These are phyloP conservation scores for Wickerhamiella alocasiicola DNA, from an alignment of 805 yeast genomes.

Conservation along the genomic window DNA sequence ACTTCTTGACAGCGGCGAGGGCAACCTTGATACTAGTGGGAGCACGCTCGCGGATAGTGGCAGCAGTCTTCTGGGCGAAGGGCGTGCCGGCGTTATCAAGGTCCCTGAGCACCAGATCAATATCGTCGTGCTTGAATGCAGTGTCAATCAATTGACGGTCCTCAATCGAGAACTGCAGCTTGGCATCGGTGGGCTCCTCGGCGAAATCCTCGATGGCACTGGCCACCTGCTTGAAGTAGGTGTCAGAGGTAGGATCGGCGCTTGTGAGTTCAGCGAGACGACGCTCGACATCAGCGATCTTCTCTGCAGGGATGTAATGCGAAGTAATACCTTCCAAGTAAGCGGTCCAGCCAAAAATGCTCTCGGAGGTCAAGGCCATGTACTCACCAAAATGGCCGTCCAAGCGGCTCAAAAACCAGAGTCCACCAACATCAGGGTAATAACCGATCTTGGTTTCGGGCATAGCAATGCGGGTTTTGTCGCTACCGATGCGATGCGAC, in stretches of 20 bases:
- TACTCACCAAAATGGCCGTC: conserved; percentile 78
- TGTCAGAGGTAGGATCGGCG: conserved; percentile 27
- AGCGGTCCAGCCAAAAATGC: conserved; percentile 66
- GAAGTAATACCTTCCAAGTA: conserved; percentile 78
- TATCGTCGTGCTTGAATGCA: conserved; percentile 43
- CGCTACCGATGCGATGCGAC: conserved; percentile 89
- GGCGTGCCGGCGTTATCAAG: conserved; percentile 44
- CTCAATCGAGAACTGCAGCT: conserved; percentile 39
- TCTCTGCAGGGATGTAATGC: conserved; percentile 65
- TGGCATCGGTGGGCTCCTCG: conserved; percentile 32
- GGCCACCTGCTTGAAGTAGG: conserved; percentile 41
- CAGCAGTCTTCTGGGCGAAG: conserved; percentile 51
- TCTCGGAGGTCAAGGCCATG: conserved; percentile 75
- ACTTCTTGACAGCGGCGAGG: conserved; percentile 52
- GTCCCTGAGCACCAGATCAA: conserved; percentile 43
- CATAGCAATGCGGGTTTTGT: conserved; percentile 85
- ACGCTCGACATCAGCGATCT: conserved; percentile 46
- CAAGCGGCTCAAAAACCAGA: conserved; percentile 73
- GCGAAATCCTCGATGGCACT: conserved; percentile 68
- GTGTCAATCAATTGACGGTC: conserved; percentile 54
- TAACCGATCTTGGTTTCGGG: conserved; percentile 96
- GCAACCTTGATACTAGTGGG: conserved; percentile 69
- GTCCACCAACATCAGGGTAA: conserved; percentile 90
- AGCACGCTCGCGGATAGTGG: conserved; percentile 52
- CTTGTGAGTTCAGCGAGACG: conserved; percentile 46